Base-by-base conservation (phyloP, 306 rosid species). In the Fagus crenata region DNA sequence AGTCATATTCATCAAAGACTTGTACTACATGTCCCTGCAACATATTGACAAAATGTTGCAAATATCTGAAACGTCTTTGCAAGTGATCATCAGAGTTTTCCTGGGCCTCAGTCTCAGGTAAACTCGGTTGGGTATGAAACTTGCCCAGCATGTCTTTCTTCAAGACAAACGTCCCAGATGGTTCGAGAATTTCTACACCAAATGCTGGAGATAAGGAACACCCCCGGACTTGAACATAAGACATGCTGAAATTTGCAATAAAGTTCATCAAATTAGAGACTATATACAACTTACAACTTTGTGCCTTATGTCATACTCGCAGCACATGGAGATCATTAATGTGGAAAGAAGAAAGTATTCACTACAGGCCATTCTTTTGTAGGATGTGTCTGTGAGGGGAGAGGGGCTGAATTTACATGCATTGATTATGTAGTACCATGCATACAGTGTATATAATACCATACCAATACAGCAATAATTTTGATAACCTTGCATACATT, bases 151-250 rank as follows among this genome's bases (percentile, higher is more conserved):
- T 39, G 80, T 90, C 75, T 9, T 85, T 71, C 83, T 87, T 89
- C 92, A 92, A 83, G 41, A 85, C 81, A 71, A 86, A 83, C 76
- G 39, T 56, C 78, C 91, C 96, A 14, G 93, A 86, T 40, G 91
- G 88, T 2, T 84, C 87, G 2, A 85, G 82, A 74, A 81, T 80
- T 59, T 89, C 95, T 51, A 86, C 89, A 64, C 79, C 61, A 41
- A 95, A 85, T 8, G 90, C 83, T 7, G 99, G 96, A 7, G 90
- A 86, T 56, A 95, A 80, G 15, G 84, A 33, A 39, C 76, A 67
- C 64, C 99, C 99, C 56, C 53, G 8, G 76, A 87, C 96, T 90
- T 89, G 77, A 80, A 92, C 97, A 71, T 86, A 82, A 67, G 90
- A 76, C 60, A 95, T 78, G 59, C 99, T 95, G 96, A 91, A 86